Conservation (phyloP, 164 flowering plant genomes). For the Magnolia officinalis region DNA sequence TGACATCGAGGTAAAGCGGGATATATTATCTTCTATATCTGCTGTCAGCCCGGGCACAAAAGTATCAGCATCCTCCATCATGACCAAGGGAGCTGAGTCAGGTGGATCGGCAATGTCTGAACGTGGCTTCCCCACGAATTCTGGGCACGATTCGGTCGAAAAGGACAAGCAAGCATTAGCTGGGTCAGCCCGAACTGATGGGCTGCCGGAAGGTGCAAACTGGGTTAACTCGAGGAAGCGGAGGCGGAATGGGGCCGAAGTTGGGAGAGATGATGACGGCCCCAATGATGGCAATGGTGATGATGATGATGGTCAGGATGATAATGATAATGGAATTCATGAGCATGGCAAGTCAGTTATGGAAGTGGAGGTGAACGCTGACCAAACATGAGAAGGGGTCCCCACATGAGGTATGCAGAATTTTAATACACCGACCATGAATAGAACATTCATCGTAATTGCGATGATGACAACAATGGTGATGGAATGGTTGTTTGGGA, state of each 20-base stretch:
- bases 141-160: constrained; percentile 25
- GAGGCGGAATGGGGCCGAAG: constrained; percentile 22
- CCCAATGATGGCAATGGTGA: constrained; percentile 7
- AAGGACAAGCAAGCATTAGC: constrained; percentile 29
- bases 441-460: background rate
- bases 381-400: constrained; percentile 10
- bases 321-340: constrained; percentile 10
- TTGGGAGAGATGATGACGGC: constrained; percentile 16
- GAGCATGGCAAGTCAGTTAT: constrained; percentile 6
- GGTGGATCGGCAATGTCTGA: constrained; percentile 28
- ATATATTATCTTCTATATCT: constrained; percentile 45
- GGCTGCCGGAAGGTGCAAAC: constrained; percentile 15
- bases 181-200: constrained; percentile 11
- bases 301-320: constrained; percentile 8
- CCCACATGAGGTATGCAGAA: background rate
- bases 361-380: constrained; percentile 8
- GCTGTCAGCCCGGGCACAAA: constrained; percentile 37
- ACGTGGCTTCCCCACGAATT: constrained; percentile 19
- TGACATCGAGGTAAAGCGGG: constrained; percentile 55
- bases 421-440: background rate
- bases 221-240: constrained; percentile 20
- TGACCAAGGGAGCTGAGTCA: constrained; percentile 32
- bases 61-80: constrained; percentile 31
- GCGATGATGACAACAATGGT: background rate
- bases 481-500: background rate